These are phyloP conservation scores for Termitomyces sp. DNA, from an alignment of 768 basidiomycete genomes.

Conservation along the genomic window DNA sequence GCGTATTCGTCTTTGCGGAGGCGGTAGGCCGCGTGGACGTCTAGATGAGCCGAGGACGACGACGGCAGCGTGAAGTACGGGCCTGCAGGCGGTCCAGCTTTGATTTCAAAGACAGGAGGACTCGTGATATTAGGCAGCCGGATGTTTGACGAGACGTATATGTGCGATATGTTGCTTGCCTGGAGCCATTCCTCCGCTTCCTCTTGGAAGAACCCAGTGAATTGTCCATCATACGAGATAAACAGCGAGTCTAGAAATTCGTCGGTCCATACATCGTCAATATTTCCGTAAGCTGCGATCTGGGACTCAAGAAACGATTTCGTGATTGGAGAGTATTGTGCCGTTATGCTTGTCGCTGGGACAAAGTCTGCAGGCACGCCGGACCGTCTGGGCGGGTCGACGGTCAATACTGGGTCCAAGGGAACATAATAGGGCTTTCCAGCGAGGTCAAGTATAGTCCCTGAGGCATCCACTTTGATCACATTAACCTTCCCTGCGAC, in stretches of 20 bases:
- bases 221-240: slow-evolving; percentile 22
- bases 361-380: slow-evolving; percentile 7
- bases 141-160: slow-evolving; percentile 20
- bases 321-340: slow-evolving; percentile 21
- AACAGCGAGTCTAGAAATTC: slow-evolving; percentile 23
- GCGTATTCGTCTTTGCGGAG: slow-evolving; percentile 38
- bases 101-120: slow-evolving; percentile 11
- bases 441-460: slow-evolving; percentile 10
- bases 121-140: slow-evolving; percentile 12
- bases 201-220: slow-evolving; percentile 20
- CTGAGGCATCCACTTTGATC: slow-evolving; percentile 5
- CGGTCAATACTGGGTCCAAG: slow-evolving; percentile 8
- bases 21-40: slow-evolving; percentile 27
- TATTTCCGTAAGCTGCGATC: slow-evolving; percentile 15
- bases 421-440: slow-evolving; percentile 19
- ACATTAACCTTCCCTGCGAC: slow-evolving; percentile 7
- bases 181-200: slow-evolving; percentile 22
- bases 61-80: slow-evolving; percentile 21
- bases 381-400: slow-evolving; percentile 2
- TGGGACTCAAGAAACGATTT: slow-evolving; percentile 21
- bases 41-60: background rate
- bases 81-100: slow-evolving; percentile 19
- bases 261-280: slow-evolving; percentile 30
- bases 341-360: slow-evolving; percentile 22
- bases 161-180: slow-evolving; percentile 14